Percentiles rank a stretch among this genome's conserved stretches.
Conservation (phyloP, 805 yeast genomes). For the Candida verbasci region DNA sequence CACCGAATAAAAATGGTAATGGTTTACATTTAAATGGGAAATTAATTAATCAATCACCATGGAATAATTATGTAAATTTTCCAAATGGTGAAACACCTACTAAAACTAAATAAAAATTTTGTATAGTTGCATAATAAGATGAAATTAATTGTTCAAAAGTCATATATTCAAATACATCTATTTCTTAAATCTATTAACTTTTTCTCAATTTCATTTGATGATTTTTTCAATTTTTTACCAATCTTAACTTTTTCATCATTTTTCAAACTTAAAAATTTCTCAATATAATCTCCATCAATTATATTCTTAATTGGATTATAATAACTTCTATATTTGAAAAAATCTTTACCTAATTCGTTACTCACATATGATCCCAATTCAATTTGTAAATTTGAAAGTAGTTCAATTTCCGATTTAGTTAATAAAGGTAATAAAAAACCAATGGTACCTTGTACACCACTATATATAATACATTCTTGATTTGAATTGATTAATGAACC, state of each 20-base stretch:
- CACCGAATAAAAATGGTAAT: conserved; percentile 1
- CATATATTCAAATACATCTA: conserved; percentile 25
- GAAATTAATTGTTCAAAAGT: neutral
- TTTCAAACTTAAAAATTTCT: conserved; percentile 41
- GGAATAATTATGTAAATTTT: conserved; percentile 6
- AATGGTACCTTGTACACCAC: conserved; percentile 78
- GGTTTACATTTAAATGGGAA: conserved; percentile 3
- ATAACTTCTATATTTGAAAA: conserved; percentile 65
- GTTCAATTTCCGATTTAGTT: conserved; percentile 56
- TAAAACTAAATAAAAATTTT: conserved; percentile 20
- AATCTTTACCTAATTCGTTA: conserved; percentile 62
- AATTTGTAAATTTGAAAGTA: conserved; percentile 53
- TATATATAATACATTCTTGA: conserved; percentile 56
- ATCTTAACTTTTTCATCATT: conserved; percentile 31
- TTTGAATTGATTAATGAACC: conserved; percentile 58
- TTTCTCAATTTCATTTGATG: conserved; percentile 46
- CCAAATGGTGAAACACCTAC: conserved; percentile 37
- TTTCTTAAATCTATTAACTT: conserved; percentile 50
- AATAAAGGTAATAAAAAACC: conserved; percentile 70
- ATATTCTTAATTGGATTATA: conserved; percentile 75
- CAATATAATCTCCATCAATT: conserved; percentile 87
- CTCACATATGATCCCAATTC: conserved; percentile 29
- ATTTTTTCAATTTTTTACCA: conserved; percentile 40
- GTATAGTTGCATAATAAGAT: neutral
- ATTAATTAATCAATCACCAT: conserved; percentile 4